A percentile compares a stretch with the other conserved stretches of the same genome.
Conservation (phyloP, 495 filamentous ascomycete genomes). For the Penicillium odoratum region DNA sequence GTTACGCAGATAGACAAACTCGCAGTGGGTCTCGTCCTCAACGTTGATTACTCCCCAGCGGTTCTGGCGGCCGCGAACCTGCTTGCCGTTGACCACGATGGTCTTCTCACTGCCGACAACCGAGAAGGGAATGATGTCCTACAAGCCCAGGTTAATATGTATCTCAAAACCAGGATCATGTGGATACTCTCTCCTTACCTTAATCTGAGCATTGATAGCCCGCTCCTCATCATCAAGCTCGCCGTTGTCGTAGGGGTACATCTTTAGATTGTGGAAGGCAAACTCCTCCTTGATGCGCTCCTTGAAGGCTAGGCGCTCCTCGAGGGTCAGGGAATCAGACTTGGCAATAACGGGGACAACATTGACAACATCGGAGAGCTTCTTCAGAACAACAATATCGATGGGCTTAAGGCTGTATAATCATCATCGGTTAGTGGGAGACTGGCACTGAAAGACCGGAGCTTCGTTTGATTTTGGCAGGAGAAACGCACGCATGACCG, state of each 20-base stretch:
- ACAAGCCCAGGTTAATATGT: neutral
- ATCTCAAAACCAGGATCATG: neutral
- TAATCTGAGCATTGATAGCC: constrained; percentile 89
- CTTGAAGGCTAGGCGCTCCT: constrained; percentile 95
- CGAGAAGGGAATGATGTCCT: constrained; percentile 96
- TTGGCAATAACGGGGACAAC: constrained; percentile 99
- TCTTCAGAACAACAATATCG: constrained; percentile 98
- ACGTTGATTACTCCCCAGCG: constrained; percentile 99
- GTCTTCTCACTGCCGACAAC: constrained; percentile 97
- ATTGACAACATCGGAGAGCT: constrained; percentile 98
- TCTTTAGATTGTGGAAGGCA: constrained; percentile 98
- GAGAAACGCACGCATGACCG: constrained; percentile 73
- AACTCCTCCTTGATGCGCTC: constrained; percentile 99
- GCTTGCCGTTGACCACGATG: constrained; percentile 95
- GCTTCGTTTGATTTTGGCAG: neutral
- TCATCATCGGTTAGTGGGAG: neutral
- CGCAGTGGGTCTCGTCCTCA: constrained; percentile 98
- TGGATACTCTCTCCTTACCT: constrained; percentile 54
- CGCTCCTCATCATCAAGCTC: constrained; percentile 98
- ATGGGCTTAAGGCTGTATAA: constrained; percentile 81
- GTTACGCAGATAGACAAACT: constrained; percentile 97
- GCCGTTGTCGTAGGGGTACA: constrained; percentile 99
- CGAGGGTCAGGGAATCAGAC: constrained; percentile 92
- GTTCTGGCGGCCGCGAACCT: constrained; percentile 97
- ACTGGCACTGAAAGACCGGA: neutral